Evolutionary conservation across 192 early-diverging fungal species (phyloP).

Genomic region (Thoreauomyces humboldtii): DNA sequence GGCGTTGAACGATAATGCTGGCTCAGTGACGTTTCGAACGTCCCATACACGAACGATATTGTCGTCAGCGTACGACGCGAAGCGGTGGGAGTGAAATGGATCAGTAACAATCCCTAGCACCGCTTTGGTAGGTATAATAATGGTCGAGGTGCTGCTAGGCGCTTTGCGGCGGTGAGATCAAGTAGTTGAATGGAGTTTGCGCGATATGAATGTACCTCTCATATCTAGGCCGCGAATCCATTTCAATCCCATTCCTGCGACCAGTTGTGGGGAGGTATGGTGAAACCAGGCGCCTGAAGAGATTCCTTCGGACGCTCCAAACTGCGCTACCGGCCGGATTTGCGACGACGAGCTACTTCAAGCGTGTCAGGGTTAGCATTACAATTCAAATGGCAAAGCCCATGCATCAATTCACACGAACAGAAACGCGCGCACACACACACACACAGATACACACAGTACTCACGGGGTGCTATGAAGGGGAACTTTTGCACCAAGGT

Average conservation of each 20-base stretch:
- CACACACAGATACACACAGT: too few species aligned
- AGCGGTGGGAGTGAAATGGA: slow-evolving; percentile 64
- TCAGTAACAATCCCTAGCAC: slow-evolving; percentile 65
- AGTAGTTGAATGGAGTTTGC: background rate
- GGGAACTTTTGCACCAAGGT: too few species aligned
- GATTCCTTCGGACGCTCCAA: slow-evolving; percentile 64
- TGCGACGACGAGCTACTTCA: too few species aligned
- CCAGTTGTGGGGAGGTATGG: slow-evolving; percentile 48
- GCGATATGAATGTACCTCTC: slow-evolving; percentile 36
- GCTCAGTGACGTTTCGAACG: slow-evolving; percentile 58
- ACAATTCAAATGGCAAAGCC: too few species aligned
- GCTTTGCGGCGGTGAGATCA: slow-evolving; percentile 12
- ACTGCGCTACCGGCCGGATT: slow-evolving; percentile 37
- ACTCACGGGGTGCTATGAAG: too few species aligned
- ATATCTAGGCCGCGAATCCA: slow-evolving; percentile 71
- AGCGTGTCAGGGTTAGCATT: too few species aligned
- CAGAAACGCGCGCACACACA: too few species aligned
- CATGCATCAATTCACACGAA: too few species aligned
- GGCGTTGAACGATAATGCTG: slow-evolving; percentile 44
- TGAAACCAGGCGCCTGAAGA: slow-evolving; percentile 69
- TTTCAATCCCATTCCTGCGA: slow-evolving; percentile 72
- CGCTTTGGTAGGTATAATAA: slow-evolving; percentile 66
- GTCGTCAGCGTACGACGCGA: slow-evolving; percentile 71
- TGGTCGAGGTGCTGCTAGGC: slow-evolving; percentile 43
- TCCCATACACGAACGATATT: slow-evolving; percentile 75